Percentiles rank a stretch among this genome's conserved stretches.
phyloP scores from a whole-genome alignment of 108 stramenopile genomes.

The Discostella stelligeroides region DNA sequence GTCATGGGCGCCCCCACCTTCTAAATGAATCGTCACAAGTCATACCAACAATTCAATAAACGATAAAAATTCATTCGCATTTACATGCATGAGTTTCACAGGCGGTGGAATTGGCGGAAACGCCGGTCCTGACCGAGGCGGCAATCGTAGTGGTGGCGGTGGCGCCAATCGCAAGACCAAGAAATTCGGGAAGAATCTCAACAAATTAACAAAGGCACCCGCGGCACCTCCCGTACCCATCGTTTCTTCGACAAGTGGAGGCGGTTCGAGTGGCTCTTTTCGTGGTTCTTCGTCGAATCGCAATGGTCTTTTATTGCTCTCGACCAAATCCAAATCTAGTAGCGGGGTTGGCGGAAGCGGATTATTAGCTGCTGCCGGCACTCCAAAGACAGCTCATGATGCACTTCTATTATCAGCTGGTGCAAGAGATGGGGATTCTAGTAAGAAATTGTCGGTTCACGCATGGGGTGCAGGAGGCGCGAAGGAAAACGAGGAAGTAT shows the following conservation, averaged over 20 bases:
- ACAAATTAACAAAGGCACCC: constrained; percentile 74
- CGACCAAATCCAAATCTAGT: constrained; percentile 64
- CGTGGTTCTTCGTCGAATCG: constrained; percentile 41
- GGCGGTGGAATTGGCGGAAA: constrained; percentile 21
- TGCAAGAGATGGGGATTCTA: constrained; percentile 20
- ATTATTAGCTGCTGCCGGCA: constrained; percentile 31
- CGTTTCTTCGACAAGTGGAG: constrained; percentile 19
- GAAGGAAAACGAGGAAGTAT: constrained; percentile 13
- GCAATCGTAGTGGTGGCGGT: constrained; percentile 2
- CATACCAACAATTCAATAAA: background rate
- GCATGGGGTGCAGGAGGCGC: constrained; percentile 34
- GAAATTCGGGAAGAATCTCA: constrained; percentile 88
- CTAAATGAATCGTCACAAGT: no score
- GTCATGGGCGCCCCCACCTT: no score
- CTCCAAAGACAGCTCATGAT: constrained; percentile 39
- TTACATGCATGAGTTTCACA: constrained; percentile 30
- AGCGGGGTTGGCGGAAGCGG: constrained; percentile 14
- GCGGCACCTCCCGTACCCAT: constrained; percentile 57
- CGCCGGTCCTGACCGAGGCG: constrained; percentile 7
- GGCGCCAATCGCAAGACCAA: constrained; percentile 46
- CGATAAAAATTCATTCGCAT: background rate
- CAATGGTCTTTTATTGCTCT: constrained; percentile 79
- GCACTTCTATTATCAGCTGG: constrained; percentile 30
- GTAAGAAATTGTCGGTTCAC: constrained; percentile 14
- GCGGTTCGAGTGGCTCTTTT: constrained; percentile 21